Conservation (phyloP, 2,329 filamentous ascomycete species). For the Penicillium sp. region DNA sequence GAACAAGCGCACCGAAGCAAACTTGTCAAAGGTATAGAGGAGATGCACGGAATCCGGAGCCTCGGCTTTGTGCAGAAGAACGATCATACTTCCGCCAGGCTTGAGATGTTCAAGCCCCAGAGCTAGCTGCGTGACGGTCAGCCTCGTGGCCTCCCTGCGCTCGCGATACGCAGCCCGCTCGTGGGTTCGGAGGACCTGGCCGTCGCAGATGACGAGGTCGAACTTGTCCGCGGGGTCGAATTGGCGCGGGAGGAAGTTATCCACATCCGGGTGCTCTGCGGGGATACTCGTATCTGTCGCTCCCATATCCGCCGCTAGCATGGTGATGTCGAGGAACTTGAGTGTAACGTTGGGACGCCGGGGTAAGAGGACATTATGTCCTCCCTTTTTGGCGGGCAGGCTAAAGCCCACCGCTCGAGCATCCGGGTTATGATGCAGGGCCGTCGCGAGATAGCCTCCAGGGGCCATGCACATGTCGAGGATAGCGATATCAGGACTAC, state of each 20-base stretch:
- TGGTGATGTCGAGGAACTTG: slow-evolving; percentile 54
- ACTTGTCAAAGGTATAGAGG: slow-evolving; percentile 48
- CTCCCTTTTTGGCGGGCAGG: slow-evolving; percentile 7
- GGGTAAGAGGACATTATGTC: slow-evolving; percentile 7
- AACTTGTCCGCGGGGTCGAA: slow-evolving; percentile 50
- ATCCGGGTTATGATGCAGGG: slow-evolving; percentile 42
- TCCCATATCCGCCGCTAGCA: slow-evolving; percentile 56
- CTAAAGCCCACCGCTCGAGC: slow-evolving; percentile 32
- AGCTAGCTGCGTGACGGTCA: slow-evolving; percentile 47
- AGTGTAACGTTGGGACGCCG: slow-evolving; percentile 17
- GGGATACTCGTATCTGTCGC: slow-evolving; percentile 23
- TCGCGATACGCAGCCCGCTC: slow-evolving; percentile 38
- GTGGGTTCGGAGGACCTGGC: slow-evolving; percentile 52
- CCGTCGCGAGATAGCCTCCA: slow-evolving; percentile 54
- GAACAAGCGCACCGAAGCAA: slow-evolving; percentile 49
- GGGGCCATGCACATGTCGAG: slow-evolving; percentile 64
- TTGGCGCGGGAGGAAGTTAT: slow-evolving; percentile 29
- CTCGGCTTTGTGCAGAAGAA: slow-evolving; percentile 58
- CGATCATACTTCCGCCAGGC: slow-evolving; percentile 56
- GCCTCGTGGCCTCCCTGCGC: slow-evolving; percentile 41
- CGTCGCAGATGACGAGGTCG: slow-evolving; percentile 55
- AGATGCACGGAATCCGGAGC: slow-evolving; percentile 43
- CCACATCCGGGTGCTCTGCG: slow-evolving; percentile 26
- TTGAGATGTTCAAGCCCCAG: slow-evolving; percentile 54
- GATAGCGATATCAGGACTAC: slow-evolving; percentile 30